Conservation (phyloP, 2,329 filamentous ascomycete genomes). For the Juglanconis oblonga region DNA sequence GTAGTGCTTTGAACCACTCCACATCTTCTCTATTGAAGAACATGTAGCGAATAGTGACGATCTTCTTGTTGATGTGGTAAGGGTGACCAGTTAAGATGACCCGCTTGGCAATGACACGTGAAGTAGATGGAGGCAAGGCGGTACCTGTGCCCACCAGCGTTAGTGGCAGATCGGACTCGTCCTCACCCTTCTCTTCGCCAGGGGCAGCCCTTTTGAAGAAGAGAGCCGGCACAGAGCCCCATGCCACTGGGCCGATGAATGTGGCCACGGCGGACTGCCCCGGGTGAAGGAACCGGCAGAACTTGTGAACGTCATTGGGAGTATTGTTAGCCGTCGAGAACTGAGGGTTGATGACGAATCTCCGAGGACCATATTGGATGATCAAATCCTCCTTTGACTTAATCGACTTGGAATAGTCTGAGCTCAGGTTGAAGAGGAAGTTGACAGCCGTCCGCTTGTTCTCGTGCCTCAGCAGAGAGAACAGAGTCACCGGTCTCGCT, state of each 20-base stretch:
- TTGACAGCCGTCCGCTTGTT: slow-evolving; percentile 91
- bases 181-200: slow-evolving; percentile 40
- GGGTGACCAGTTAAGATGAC: slow-evolving; percentile 93
- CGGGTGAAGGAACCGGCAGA: slow-evolving; percentile 85
- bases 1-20: slow-evolving; percentile 95
- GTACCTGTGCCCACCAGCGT: slow-evolving; percentile 85
- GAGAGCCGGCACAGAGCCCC: slow-evolving; percentile 86
- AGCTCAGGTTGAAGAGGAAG: slow-evolving; percentile 81
- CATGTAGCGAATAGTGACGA: slow-evolving; percentile 98
- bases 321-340: slow-evolving; percentile 89
- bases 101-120: slow-evolving; percentile 86
- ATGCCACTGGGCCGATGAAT: slow-evolving; percentile 86
- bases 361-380: slow-evolving; percentile 83
- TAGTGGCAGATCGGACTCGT: slow-evolving; percentile 50
- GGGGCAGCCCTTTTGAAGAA: slow-evolving; percentile 70
- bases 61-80: slow-evolving; percentile 97
- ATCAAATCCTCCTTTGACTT: slow-evolving; percentile 92
- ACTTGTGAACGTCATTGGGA: slow-evolving; percentile 96
- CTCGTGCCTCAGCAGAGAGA: slow-evolving; percentile 89
- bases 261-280: slow-evolving; percentile 85
- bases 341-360: slow-evolving; percentile 83
- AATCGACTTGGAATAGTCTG: slow-evolving; percentile 71
- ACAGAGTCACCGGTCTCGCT: slow-evolving; percentile 66
- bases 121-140: slow-evolving; percentile 71
- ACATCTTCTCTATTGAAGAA: slow-evolving; percentile 98